Evolutionary conservation across 228 moss, liverwort and hornwort species (phyloP).

Genomic region (Sphagnum magellanicum): DNA sequence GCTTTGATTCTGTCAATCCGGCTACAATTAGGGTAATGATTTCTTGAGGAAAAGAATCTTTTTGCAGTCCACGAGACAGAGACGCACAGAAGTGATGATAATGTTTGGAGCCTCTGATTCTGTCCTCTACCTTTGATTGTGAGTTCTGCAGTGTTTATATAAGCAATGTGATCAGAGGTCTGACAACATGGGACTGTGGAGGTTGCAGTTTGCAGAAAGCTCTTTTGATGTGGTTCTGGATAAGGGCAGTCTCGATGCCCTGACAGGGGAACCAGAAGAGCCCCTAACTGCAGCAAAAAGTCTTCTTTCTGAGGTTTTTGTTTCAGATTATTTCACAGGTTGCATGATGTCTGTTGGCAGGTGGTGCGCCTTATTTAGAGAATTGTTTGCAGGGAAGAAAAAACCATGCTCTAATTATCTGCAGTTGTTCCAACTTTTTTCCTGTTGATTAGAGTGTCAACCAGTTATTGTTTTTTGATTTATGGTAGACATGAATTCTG

Average conservation of each 20-base stretch:
- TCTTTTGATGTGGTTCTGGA: conserved; percentile 76
- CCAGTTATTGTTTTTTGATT: background rate
- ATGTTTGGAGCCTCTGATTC: too few species aligned
- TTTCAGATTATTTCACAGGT: background rate
- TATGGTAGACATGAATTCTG: background rate
- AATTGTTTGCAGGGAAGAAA: background rate
- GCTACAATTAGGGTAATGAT: too few species aligned
- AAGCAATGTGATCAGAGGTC: too few species aligned
- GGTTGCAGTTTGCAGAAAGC: conserved; percentile 64
- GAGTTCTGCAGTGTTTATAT: too few species aligned
- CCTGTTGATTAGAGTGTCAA: background rate
- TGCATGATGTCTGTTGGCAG: background rate
- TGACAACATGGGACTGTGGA: background rate
- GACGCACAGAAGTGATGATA: too few species aligned
- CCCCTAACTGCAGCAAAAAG: conserved; percentile 30
- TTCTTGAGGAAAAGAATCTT: too few species aligned
- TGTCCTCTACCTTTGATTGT: too few species aligned
- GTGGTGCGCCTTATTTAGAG: background rate
- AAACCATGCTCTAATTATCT: background rate
- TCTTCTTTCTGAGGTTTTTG: conserved; percentile 80
- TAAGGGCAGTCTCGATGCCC: conserved; percentile 79
- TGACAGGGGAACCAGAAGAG: conserved; percentile 50
- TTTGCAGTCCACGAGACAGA: too few species aligned
- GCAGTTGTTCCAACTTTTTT: background rate
- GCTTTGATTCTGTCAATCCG: too few species aligned